Evolutionary conservation across 257 asterid genomes (phyloP), one percentile per base, ranked within the genome.

Genomic region (Cynanchum wilfordii): DNA sequence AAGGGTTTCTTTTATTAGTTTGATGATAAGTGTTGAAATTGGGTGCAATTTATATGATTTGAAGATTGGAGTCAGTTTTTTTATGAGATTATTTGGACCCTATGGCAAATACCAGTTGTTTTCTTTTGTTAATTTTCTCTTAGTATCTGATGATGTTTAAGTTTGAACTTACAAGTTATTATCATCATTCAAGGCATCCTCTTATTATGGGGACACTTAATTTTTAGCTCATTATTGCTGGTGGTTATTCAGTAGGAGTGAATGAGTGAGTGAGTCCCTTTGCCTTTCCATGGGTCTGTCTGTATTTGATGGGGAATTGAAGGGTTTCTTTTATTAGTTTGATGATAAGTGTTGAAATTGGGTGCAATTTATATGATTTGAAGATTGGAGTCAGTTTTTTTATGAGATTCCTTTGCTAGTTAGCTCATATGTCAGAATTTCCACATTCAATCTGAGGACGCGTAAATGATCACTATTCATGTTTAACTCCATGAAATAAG

Each of bases 381-480:
- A 58, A 55, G 63, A 68, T 57, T 68, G 70, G 70, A 40, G 40
- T 7, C 40, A 20, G 69, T 68, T 45, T 6, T 51, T 67, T 56
- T 45, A 45, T 68, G 58, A 13, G 57, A 29, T 68, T 9, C 42
- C 8, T 25, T 12, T 24, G 57, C 3, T 40, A 40, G 71, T 68
- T 63, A 63, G 68, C 68, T 33, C n/a, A 38, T 42, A 6, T 29
- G 49, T 49, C 16, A 22, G 65, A 60, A 51, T 60, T 30, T 1
- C 2, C n/a, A n/a, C n/a, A n/a, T n/a, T n/a, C n/a, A n/a, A n/a
- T n/a, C n/a, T n/a, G n/a, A n/a, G n/a, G n/a, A n/a, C n/a, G n/a
- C n/a, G n/a, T n/a, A n/a, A n/a, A n/a, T n/a, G n/a, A n/a, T n/a
- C n/a, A n/a, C 2, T 30, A 2, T 70, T 17, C n/a, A 20, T 30